A percentile compares a stretch with the other conserved stretches of the same genome.
Conservation (phyloP, 768 basidiomycete genomes). For the Lactarius hengduanensis region DNA sequence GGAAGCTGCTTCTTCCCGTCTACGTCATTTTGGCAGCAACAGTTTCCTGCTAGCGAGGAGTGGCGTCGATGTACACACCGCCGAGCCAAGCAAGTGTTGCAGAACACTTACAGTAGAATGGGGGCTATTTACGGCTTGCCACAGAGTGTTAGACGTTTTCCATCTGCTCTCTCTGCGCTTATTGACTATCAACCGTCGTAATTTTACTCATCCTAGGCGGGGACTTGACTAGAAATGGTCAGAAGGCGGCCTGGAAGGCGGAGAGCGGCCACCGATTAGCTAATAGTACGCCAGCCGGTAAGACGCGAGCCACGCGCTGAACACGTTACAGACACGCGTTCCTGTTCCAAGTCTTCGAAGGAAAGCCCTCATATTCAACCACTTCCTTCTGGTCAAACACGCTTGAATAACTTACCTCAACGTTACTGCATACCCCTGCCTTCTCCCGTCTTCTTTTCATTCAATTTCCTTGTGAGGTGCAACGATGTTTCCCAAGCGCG, state of each 20-base stretch:
- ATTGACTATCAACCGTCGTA: not conserved
- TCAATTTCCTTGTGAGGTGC: not conserved
- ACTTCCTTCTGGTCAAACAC: conserved; percentile 2
- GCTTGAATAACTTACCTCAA: conserved; percentile 16
- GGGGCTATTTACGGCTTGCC: not conserved
- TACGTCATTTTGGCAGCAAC: conserved; percentile 12
- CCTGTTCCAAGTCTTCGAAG: not conserved
- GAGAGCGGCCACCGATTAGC: conserved; percentile 5
- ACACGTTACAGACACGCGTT: conserved; percentile 24
- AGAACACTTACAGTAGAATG: not conserved
- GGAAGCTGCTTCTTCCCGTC: conserved; percentile 7
- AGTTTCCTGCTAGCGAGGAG: not conserved
- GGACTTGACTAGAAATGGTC: not conserved
- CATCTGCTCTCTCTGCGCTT: not conserved
- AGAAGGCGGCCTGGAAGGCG: not conserved
- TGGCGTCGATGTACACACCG: not conserved
- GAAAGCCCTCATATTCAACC: not conserved
- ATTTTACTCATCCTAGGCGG: conserved; percentile 4
- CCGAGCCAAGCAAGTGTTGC: not conserved
- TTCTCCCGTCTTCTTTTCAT: conserved; percentile 11
- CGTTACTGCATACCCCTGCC: conserved; percentile 11
- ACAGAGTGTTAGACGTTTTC: not conserved
- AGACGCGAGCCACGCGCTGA: conserved; percentile 24
- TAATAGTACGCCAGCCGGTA: conserved; percentile 5
- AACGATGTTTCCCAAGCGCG: conserved; percentile 13